Conservation (phyloP, 805 yeast species). For the Metschnikowia henanensis region DNA sequence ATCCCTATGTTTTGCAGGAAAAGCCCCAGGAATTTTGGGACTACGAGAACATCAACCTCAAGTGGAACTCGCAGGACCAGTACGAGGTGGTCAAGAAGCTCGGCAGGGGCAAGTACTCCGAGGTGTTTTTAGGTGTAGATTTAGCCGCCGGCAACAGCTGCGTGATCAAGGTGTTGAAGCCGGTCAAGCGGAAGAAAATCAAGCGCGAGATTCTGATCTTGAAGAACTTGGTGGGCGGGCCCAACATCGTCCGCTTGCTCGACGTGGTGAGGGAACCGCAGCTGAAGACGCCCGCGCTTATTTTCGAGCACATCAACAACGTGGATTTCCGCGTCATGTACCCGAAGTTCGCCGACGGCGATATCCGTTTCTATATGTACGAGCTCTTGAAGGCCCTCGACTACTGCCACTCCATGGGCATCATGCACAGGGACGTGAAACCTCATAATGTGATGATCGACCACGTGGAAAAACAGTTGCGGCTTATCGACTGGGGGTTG, state of each 20-base stretch:
- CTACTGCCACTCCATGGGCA: conserved; percentile 90
- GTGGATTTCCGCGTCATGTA: conserved; percentile 84
- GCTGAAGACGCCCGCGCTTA: conserved; percentile 83
- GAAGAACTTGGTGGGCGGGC: conserved; percentile 82
- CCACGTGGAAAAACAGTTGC: conserved; percentile 57
- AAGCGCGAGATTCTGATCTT: conserved; percentile 87
- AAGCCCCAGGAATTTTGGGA: conserved; percentile 89
- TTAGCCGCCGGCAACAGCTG: conserved; percentile 59
- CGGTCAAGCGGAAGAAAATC: conserved; percentile 90
- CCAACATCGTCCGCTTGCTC: conserved; percentile 70
- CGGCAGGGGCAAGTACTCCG: conserved; percentile 93
- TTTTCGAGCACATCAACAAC: conserved; percentile 83
- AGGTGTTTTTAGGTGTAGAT: conserved; percentile 85
- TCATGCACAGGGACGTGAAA: conserved; percentile 92
- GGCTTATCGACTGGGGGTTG: conserved; percentile 92
- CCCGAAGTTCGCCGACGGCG: conserved; percentile 73
- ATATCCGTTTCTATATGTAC: conserved; percentile 79
- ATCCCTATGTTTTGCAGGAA: conserved; percentile 72
- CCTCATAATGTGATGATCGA: conserved; percentile 96
- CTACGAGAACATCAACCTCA: conserved; percentile 61
- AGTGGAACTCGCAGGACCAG: conserved; percentile 84
- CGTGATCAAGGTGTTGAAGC: conserved; percentile 90
- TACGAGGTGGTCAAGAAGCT: conserved; percentile 83
- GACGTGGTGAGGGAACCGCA: conserved; percentile 89
- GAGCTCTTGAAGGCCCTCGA: conserved; percentile 83